Evolutionary conservation across 1,139 yeast species (phyloP).

Genomic region (Zygoascus meyerae): DNA sequence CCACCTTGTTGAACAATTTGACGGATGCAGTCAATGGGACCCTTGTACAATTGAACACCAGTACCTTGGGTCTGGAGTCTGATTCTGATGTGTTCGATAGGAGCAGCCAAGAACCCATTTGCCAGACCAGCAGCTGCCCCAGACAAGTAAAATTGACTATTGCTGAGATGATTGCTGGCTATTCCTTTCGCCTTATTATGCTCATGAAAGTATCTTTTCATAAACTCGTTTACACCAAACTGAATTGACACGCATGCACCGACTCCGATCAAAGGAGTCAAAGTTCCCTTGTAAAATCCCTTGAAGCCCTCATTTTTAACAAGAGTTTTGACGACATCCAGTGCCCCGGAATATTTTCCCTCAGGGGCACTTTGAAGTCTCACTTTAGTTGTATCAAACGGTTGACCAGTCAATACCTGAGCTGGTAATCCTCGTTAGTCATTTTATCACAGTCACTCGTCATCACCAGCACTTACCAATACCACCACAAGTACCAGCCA

Average conservation of each 20-base stretch:
- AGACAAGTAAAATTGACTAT: constrained; percentile 63
- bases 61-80: constrained; percentile 77
- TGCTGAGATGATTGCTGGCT: constrained; percentile 35
- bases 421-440: constrained; percentile 36
- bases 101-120: constrained; percentile 80
- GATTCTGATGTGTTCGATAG: constrained; percentile 90
- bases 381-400: constrained; percentile 91
- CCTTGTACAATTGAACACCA: constrained; percentile 45
- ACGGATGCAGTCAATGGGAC: constrained; percentile 74
- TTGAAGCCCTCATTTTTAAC: constrained; percentile 60
- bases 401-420: constrained; percentile 93
- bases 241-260: constrained; percentile 91
- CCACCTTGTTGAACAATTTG: constrained; percentile 56
- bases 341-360: constrained; percentile 67
- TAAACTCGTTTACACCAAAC: constrained; percentile 85
- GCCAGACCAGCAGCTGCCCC: constrained; percentile 90
- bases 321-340: constrained; percentile 68
- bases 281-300: constrained; percentile 87
- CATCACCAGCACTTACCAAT: constrained; percentile 35
- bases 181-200: constrained; percentile 39
- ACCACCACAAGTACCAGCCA: constrained; percentile 93
- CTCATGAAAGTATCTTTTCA: constrained; percentile 68
- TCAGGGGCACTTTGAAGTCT: constrained; percentile 80
- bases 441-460: background rate
- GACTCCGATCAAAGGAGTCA: constrained; percentile 81